phyloP scores from a whole-genome alignment of 2,329 filamentous ascomycete species.

The Monosporascus cannonballus region DNA sequence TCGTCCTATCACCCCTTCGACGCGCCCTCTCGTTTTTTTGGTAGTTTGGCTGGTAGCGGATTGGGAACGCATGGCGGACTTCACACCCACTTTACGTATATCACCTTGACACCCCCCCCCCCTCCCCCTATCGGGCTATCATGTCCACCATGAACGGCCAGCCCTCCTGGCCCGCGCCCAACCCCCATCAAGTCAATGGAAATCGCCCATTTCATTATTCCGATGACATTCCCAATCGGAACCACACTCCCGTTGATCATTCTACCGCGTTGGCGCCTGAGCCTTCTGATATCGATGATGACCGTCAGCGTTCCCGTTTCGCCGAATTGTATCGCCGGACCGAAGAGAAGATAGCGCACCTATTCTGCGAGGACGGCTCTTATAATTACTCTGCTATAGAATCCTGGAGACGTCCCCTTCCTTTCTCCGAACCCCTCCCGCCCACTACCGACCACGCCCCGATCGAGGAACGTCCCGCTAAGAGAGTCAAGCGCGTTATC shows the following conservation, averaged over 20 bases:
- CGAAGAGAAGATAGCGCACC: slow-evolving; percentile 67
- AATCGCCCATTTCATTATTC: slow-evolving; percentile 48
- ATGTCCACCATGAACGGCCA: slow-evolving; percentile 66
- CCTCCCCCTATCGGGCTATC: slow-evolving; percentile 35
- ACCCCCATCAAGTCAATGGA: slow-evolving; percentile 41
- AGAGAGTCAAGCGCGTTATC: slow-evolving; percentile 72
- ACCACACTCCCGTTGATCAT: slow-evolving; percentile 45
- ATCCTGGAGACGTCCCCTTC: slow-evolving; percentile 41
- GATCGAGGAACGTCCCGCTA: slow-evolving; percentile 57
- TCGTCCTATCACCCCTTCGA: slow-evolving; percentile 41
- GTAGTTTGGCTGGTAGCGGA: neutral
- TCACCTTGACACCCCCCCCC: slow-evolving; percentile 42
- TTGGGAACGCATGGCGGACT: slow-evolving; percentile 47
- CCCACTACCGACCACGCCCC: slow-evolving; percentile 54
- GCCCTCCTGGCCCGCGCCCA: slow-evolving; percentile 57
- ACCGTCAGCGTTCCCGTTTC: slow-evolving; percentile 68
- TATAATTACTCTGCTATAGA: slow-evolving; percentile 49
- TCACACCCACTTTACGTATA: slow-evolving; percentile 31
- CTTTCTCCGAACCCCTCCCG: slow-evolving; percentile 36
- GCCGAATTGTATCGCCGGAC: slow-evolving; percentile 69
- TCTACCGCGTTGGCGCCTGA: slow-evolving; percentile 50
- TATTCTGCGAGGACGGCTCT: slow-evolving; percentile 60
- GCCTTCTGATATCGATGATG: slow-evolving; percentile 60
- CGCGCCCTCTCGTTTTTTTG: slow-evolving; percentile 39
- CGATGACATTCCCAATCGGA: slow-evolving; percentile 53